Base-by-base conservation (phyloP, 352 stramenopile species). In the Pythium periplocum region DNA sequence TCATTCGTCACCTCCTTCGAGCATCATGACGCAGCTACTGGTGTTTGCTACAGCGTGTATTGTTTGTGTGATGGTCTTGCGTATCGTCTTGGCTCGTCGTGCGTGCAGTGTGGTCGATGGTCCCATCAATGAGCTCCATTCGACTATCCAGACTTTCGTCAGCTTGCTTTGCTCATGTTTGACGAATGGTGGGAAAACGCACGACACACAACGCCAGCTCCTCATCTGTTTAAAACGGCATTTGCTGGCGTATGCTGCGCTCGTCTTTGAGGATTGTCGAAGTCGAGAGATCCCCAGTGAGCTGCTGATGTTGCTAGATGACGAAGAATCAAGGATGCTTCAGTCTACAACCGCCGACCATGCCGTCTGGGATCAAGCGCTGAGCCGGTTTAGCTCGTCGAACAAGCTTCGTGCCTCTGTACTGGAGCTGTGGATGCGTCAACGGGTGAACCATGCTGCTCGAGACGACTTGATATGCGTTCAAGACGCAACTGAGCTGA, bases 231-330 rank as follows among this genome's bases (percentile, higher is more conserved):
- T 87, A 11, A 81, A 83, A 61, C 71, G 77, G n/a, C 75, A 80
- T 42, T 62, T 78, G 50, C 45, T 87, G 39, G 56, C 76, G 31
- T 85, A 85, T 33, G 58, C 81, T 17, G 74, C 66, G 42, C 60
- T 87, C 3, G 65, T 78, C 9, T 76, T 87, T 40, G 68, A 87
- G 12, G 77, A 87, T 54, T 85, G 77, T 35, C 68, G 75, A 42
- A 53, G 60, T 51, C 69, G 59, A 38, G 66, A 80, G 40, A 59
- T 59, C 40, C 62, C 68, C 9, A 32, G 72, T 39, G 68, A 83
- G 55, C 46, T 85, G 37, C 68, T 64, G 5, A 54, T 73, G 12
- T 47, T 87, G n/a, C 42, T 73, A 32, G 74, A 69, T 0, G 59
- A 75, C 42, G 70, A 71, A 32, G 75, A 86, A 36, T 61, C 73